Conservation (phyloP, 2,329 filamentous ascomycete species). For the Diplodia sapinea region DNA sequence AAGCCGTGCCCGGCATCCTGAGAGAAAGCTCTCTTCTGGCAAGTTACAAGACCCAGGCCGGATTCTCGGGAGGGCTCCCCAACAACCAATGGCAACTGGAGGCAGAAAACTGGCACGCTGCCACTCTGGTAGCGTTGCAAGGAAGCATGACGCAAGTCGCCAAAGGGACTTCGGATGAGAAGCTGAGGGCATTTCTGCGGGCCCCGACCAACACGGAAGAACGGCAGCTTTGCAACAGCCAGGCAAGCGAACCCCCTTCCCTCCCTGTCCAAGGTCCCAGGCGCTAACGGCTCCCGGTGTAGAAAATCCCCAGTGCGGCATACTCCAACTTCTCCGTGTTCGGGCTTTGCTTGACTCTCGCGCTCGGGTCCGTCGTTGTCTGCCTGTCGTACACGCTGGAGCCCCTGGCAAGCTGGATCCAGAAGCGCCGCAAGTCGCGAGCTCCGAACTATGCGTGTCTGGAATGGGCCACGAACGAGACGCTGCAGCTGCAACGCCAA, state of each 20-base stretch:
- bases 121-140: conserved; percentile 31
- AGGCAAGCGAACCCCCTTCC: background rate
- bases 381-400: conserved; percentile 32
- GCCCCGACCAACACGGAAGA: background rate
- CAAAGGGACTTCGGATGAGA: background rate
- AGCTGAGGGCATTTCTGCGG: background rate
- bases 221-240: background rate
- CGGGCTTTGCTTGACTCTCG: conserved; percentile 37
- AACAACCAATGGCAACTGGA: conserved; percentile 34
- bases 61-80: conserved; percentile 28
- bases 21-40: conserved; percentile 6
- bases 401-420: background rate
- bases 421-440: background rate
- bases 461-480: conserved; percentile 24
- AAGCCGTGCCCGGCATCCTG: background rate
- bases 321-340: conserved; percentile 36
- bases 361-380: conserved; percentile 36
- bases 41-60: conserved; percentile 12
- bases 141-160: conserved; percentile 22
- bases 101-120: conserved; percentile 30
- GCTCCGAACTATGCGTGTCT: background rate
- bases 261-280: background rate
- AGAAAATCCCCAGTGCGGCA: conserved; percentile 34
- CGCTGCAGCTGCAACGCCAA: conserved; percentile 25
- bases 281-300: background rate